Evolutionary conservation across 495 filamentous ascomycete genomes (phyloP), one percentile per base, ranked within the genome.

Genomic region (Cercophora newfieldiana): DNA sequence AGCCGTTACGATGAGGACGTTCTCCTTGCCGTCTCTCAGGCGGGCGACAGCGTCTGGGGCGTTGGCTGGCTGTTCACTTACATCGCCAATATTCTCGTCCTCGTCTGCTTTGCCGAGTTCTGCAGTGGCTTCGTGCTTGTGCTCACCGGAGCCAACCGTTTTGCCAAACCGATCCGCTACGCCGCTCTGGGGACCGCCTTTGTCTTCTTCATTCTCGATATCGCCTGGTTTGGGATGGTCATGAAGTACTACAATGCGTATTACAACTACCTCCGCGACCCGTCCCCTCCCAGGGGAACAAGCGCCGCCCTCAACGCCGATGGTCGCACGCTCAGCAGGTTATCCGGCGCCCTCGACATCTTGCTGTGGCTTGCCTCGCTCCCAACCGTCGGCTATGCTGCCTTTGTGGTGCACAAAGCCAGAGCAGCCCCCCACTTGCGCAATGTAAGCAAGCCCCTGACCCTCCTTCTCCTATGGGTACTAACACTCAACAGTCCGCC

Each of bases 41-140:
- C 48, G 12, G 0, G 24, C 0, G 26, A 7, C 7, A 64, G 61
- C 24, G 1, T 69, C 26, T 28, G 1, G 19, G 4, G 21, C 0
- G 28, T 49, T 0, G 68, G 10, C 8, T 10, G 0, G 7, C 61
- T 71, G 12, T 33, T 74, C 47, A 44, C 30, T 10, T 12, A 62
- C 10, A 25, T 74, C 7, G 66, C 68, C 29, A 26, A 69, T 49
- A 53, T 69, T 26, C 26, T 69, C 8, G 60, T 74, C 53, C 59
- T 71, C 49, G 44, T 71, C 25, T 61, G 67, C 31, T 53, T 71
- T 8, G 61, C 69, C 58, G 72, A 72, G 48, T 60, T 76, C 0
- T 62, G 61, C 12, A 59, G 48, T 19, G 69, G 74, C 12, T 72
- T 74, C 57, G 0, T 68, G 14, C 54, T 64, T 64, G n/a, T 14